These are phyloP conservation scores for Medicago lupulina DNA, from an alignment of 306 rosid genomes.

Conservation along the genomic window DNA sequence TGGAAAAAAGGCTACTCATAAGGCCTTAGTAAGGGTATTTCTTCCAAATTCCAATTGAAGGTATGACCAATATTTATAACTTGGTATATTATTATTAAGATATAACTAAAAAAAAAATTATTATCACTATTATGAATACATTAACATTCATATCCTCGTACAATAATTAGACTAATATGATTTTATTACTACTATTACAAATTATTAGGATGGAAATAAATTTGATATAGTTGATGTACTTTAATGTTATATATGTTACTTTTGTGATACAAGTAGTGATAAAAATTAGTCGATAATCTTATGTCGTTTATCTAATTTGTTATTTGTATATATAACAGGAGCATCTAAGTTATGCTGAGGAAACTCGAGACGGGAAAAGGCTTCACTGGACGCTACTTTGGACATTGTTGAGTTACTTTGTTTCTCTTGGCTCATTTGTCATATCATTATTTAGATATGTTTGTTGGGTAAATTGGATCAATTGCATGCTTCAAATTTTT, in stretches of 20 bases:
- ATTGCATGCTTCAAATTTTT: too few relatives aligned
- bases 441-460: not conserved
- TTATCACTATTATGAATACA: too few relatives aligned
- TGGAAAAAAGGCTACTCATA: slow-evolving; percentile 66
- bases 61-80: not conserved
- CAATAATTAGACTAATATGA: too few relatives aligned
- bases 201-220: not conserved
- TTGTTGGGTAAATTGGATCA: not conserved
- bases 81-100: too few relatives aligned
- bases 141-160: too few relatives aligned
- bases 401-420: not conserved
- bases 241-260: not conserved
- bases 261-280: not conserved
- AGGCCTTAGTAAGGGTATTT: slow-evolving; percentile 72
- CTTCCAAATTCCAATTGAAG: slow-evolving; percentile 69
- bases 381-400: not conserved
- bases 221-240: not conserved
- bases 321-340: slow-evolving; percentile 34
- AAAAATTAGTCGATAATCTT: not conserved
- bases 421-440: too few relatives aligned
- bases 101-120: too few relatives aligned
- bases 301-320: not conserved
- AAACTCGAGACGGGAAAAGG: slow-evolving; percentile 18
- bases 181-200: not conserved
- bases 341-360: slow-evolving; percentile 1